These are phyloP conservation scores for Leishmania turanica DNA, from an alignment of 208 protist species.

Conservation along the genomic window DNA sequence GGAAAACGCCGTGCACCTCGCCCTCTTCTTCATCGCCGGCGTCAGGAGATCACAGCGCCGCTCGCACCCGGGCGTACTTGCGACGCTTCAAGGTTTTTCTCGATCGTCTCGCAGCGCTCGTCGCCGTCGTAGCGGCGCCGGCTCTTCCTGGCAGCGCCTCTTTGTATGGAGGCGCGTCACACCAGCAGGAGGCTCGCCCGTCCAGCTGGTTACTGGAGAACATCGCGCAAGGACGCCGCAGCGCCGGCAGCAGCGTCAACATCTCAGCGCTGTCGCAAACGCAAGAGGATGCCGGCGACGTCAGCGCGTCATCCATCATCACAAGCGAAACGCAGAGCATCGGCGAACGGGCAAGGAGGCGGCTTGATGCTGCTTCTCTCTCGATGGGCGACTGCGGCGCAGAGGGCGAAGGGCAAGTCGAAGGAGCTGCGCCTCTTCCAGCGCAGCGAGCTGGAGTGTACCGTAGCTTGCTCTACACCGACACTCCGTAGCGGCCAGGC, in stretches of 20 bases:
- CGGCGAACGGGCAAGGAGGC: not conserved
- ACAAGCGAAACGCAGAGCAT: not conserved
- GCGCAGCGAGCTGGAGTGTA: slow-evolving; percentile 25
- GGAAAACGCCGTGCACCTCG: not conserved
- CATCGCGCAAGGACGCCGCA: slow-evolving; percentile 20
- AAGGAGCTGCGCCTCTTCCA: not conserved
- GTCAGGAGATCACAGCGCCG: not conserved
- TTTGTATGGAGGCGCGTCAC: not conserved
- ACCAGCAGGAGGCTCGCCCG: slow-evolving; percentile 21
- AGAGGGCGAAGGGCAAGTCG: not conserved
- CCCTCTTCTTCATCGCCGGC: not conserved
- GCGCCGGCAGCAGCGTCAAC: slow-evolving; percentile 4
- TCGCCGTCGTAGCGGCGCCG: slow-evolving; percentile 8
- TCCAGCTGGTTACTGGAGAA: slow-evolving; percentile 35
- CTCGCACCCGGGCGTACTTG: not conserved
- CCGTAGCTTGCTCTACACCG: slow-evolving; percentile 34
- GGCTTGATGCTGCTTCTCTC: not conserved
- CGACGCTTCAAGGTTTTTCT: slow-evolving; percentile 15
- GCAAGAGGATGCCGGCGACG: not conserved
- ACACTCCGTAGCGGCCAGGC: slow-evolving; percentile 26
- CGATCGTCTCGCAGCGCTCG: slow-evolving; percentile 5
- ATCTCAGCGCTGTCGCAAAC: not conserved
- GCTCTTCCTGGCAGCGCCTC: slow-evolving; percentile 2
- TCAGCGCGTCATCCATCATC: not conserved
- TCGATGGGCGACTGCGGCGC: not conserved